A percentile compares a stretch with the other conserved stretches of the same genome.
phyloP scores from a whole-genome alignment of 2,329 filamentous ascomycete species.

The Byssochlamys sp. region DNA sequence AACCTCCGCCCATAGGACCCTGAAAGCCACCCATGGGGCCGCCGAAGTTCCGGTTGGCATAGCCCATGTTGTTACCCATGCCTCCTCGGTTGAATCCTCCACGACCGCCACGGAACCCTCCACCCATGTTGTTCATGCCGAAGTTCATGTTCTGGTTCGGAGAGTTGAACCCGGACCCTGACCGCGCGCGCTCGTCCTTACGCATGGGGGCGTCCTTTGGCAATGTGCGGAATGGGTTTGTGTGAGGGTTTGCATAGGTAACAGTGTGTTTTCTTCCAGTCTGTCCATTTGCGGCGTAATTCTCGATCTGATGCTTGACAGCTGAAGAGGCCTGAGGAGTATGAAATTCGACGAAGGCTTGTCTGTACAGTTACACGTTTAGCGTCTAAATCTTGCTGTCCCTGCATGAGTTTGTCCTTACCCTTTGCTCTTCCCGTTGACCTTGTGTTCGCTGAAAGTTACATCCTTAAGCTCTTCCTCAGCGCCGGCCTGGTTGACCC shows the following conservation, averaged over 20 bases:
- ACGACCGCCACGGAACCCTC: constrained; percentile 46
- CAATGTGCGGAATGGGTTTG: constrained; percentile 82
- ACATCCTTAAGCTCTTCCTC: constrained; percentile 84
- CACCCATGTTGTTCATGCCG: constrained; percentile 33
- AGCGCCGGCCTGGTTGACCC: constrained; percentile 66
- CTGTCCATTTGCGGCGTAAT: constrained; percentile 47
- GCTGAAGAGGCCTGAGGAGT: constrained; percentile 77
- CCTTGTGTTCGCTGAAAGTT: constrained; percentile 96
- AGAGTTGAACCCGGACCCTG: constrained; percentile 36
- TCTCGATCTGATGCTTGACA: constrained; percentile 71
- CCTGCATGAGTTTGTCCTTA: constrained; percentile 36
- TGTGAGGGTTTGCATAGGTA: constrained; percentile 63
- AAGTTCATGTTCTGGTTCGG: constrained; percentile 32
- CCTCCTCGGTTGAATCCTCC: constrained; percentile 41
- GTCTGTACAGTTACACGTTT: constrained; percentile 31
- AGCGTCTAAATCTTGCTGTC: not conserved
- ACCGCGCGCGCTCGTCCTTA: constrained; percentile 50
- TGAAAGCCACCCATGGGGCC: constrained; percentile 40
- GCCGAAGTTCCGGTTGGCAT: constrained; percentile 40
- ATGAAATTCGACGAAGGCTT: constrained; percentile 76
- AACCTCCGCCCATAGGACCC: constrained; percentile 40
- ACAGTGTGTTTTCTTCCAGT: constrained; percentile 57
- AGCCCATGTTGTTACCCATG: constrained; percentile 42
- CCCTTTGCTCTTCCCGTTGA: constrained; percentile 98
- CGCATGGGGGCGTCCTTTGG: constrained; percentile 77